These are phyloP conservation scores for Hypoxylon subgilvum DNA, from an alignment of 495 filamentous ascomycete genomes.

Conservation along the genomic window DNA sequence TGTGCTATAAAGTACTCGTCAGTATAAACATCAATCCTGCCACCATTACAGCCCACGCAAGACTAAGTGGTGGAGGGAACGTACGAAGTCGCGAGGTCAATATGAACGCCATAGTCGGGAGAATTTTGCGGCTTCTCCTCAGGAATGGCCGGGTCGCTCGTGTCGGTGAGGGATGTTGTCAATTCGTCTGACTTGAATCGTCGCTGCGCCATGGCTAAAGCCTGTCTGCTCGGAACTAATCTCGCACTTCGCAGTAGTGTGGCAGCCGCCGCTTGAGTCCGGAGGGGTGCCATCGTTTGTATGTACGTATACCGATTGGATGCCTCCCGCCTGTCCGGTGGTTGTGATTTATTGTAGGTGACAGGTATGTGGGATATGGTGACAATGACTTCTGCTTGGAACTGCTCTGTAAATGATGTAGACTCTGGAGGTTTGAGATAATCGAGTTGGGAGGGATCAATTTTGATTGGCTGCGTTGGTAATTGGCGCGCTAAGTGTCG, in stretches of 20 bases:
- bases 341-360: background rate
- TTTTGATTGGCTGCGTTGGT: conserved; percentile 40
- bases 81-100: conserved; percentile 84
- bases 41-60: background rate
- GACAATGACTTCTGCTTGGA: no score
- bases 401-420: no score
- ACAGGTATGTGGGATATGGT: background rate
- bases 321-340: conserved; percentile 3
- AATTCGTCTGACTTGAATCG: conserved; percentile 53
- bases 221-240: conserved; percentile 40
- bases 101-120: conserved; percentile 77
- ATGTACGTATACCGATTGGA: background rate
- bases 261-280: conserved; percentile 50
- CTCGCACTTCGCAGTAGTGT: conserved; percentile 53
- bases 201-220: conserved; percentile 50
- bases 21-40: conserved; percentile 1
- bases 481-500: no score
- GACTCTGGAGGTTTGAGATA: no score
- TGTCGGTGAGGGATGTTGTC: conserved; percentile 38
- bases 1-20: conserved; percentile 55
- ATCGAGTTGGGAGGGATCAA: conserved; percentile 16
- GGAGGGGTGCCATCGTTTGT: conserved; percentile 50
- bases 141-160: conserved; percentile 34
- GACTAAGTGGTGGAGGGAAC: background rate
- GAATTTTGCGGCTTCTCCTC: conserved; percentile 60